phyloP scores from a whole-genome alignment of 2,329 filamentous ascomycete genomes.

The Ascocoryne sarcoides region DNA sequence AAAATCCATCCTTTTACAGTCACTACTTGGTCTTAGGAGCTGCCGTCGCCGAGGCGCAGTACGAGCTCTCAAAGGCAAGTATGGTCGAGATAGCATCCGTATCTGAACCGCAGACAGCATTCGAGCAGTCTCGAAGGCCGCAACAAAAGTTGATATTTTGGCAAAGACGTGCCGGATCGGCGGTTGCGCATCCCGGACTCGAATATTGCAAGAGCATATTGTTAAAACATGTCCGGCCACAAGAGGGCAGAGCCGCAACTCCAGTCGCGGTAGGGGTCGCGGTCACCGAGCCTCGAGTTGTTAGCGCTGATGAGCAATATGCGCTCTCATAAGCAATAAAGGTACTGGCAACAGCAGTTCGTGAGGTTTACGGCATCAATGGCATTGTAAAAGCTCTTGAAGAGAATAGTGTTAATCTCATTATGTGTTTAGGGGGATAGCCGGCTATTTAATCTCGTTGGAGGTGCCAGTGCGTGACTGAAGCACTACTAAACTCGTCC shows the following conservation, averaged over 20 bases:
- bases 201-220: constrained; percentile 33
- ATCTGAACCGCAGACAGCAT: constrained; percentile 28
- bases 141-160: constrained; percentile 31
- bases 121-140: constrained; percentile 35
- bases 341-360: too few species aligned
- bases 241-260: too few species aligned
- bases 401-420: constrained; percentile 4
- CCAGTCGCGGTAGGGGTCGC: too few species aligned
- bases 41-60: constrained; percentile 5
- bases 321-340: too few species aligned
- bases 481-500: neutral
- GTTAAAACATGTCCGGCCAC: constrained; percentile 23
- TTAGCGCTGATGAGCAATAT: too few species aligned
- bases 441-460: neutral
- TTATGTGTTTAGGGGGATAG: constrained; percentile 2
- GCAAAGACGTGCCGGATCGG: constrained; percentile 33
- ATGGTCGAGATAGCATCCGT: neutral
- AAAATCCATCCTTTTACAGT: constrained; percentile 4
- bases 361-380: neutral
- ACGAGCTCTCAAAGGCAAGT: constrained; percentile 6
- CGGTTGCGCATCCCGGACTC: constrained; percentile 29
- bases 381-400: constrained; percentile 5
- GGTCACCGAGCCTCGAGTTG: too few species aligned
- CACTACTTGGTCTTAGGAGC: constrained; percentile 1
- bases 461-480: neutral